A percentile compares a stretch with the other conserved stretches of the same genome.
phyloP scores from a whole-genome alignment of 2,329 filamentous ascomycete genomes.

The Diplodia sapinea region DNA sequence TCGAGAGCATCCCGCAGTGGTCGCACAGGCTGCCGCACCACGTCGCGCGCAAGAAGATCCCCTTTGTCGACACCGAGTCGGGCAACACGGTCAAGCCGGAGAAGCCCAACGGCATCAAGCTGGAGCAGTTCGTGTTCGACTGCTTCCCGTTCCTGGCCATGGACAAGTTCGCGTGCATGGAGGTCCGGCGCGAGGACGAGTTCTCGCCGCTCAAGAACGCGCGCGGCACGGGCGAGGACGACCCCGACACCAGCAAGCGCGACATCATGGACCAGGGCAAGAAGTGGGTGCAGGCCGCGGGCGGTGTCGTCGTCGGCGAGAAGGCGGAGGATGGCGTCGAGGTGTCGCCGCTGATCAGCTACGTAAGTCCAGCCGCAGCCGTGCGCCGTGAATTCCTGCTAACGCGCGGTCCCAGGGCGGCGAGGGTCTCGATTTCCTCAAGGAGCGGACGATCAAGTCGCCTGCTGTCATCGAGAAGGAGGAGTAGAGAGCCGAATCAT shows the following conservation, averaged over 20 bases:
- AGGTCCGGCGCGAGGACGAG: conserved; percentile 95
- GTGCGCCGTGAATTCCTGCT: conserved; percentile 12
- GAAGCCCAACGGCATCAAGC: conserved; percentile 97
- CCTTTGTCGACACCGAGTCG: conserved; percentile 74
- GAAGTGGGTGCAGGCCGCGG: conserved; percentile 82
- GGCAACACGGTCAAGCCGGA: conserved; percentile 86
- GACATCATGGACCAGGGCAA: conserved; percentile 91
- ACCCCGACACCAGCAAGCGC: conserved; percentile 87
- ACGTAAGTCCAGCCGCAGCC: conserved; percentile 68
- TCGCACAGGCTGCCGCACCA: conserved; percentile 88
- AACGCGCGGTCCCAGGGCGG: conserved; percentile 56
- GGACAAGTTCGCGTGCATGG: conserved; percentile 90
- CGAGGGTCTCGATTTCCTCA: conserved; percentile 67
- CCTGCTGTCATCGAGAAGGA: conserved; percentile 69
- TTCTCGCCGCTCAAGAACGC: conserved; percentile 97
- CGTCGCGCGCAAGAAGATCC: conserved; percentile 98
- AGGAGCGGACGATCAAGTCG: conserved; percentile 64
- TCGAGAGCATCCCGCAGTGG: conserved; percentile 89
- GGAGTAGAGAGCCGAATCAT: conserved; percentile 41
- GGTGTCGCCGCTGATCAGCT: conserved; percentile 91
- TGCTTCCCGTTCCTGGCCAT: conserved; percentile 90
- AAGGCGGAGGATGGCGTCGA: conserved; percentile 73
- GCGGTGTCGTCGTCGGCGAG: conserved; percentile 74
- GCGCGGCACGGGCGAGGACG: conserved; percentile 78
- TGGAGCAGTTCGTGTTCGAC: conserved; percentile 99